These are phyloP conservation scores for Microglena sp. DNA, from an alignment of 139 green algal species.

Conservation along the genomic window DNA sequence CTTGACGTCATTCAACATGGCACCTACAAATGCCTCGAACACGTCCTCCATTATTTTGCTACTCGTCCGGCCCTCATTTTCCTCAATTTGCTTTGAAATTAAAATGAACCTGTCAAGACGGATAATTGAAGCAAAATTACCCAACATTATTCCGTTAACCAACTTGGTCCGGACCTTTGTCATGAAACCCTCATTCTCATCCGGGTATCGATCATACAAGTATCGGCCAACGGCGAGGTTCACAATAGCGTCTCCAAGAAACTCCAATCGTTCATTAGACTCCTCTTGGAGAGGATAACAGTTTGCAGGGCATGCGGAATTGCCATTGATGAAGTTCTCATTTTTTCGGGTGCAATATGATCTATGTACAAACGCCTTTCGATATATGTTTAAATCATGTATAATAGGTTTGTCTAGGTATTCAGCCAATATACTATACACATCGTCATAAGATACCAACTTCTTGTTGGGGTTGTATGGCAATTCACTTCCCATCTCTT, in stretches of 20 bases:
- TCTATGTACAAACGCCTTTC: background rate
- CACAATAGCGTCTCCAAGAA: slow-evolving; percentile 16
- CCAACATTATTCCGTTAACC: slow-evolving; percentile 9
- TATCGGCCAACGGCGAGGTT: background rate
- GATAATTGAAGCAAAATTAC: too few relatives aligned
- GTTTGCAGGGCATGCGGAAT: too few relatives aligned
- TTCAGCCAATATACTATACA: background rate
- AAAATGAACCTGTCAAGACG: too few relatives aligned
- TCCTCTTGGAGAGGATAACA: background rate
- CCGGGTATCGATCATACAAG: slow-evolving; percentile 9
- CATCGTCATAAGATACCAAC: too few relatives aligned
- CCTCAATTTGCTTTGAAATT: background rate
- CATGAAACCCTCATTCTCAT: slow-evolving; percentile 19
- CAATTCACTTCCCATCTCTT: too few relatives aligned
- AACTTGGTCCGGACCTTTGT: slow-evolving; percentile 19
- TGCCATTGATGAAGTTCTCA: too few relatives aligned
- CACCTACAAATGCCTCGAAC: slow-evolving; percentile 14
- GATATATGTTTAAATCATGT: background rate
- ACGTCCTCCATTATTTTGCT: slow-evolving; percentile 15
- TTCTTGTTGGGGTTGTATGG: too few relatives aligned
- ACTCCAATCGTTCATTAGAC: slow-evolving; percentile 15
- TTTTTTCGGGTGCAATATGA: slow-evolving; percentile 16
- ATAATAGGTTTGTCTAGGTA: background rate
- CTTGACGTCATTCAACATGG: too few relatives aligned
- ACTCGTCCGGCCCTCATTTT: background rate